A percentile compares a stretch with the other conserved stretches of the same genome.
Conservation (phyloP, 805 yeast genomes). For the Sugiyamaella chiloensis region DNA sequence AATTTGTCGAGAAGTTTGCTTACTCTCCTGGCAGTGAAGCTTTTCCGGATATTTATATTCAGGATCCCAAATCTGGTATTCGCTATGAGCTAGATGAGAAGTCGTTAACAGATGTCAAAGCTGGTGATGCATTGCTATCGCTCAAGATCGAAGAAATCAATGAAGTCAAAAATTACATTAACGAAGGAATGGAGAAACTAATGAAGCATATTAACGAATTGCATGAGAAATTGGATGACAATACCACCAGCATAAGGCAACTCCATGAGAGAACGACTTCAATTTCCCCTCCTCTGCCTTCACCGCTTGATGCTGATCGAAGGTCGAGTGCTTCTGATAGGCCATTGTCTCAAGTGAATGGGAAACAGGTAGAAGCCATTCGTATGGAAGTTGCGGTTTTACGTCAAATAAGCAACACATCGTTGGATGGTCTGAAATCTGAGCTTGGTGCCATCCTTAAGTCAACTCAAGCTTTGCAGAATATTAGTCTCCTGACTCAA, state of each 20-base stretch:
- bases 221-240: conserved; percentile 25
- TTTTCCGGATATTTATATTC: conserved; percentile 77
- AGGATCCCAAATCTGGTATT: conserved; percentile 55
- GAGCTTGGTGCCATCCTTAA: conserved; percentile 17
- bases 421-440: conserved; percentile 18
- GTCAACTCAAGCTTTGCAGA: conserved; percentile 18
- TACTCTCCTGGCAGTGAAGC: conserved; percentile 61
- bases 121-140: conserved; percentile 56
- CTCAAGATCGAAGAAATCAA: conserved; percentile 48
- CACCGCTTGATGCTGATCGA: neutral
- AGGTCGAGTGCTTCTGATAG: conserved; percentile 2
- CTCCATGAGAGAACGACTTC: conserved; percentile 17
- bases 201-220: conserved; percentile 27
- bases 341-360: conserved; percentile 3
- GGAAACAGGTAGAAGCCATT: conserved; percentile 17
- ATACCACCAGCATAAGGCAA: conserved; percentile 22
- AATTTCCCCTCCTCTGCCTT: neutral
- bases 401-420: conserved; percentile 22
- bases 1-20: conserved; percentile 85
- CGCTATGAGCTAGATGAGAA: conserved; percentile 80
- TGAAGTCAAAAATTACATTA: conserved; percentile 32
- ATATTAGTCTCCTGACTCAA: conserved; percentile 13
- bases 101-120: conserved; percentile 52
- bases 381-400: conserved; percentile 27
- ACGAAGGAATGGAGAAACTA: conserved; percentile 27